Evolutionary conservation across 2,329 filamentous ascomycete species (phyloP).

Genomic region (Xylariales sp.): DNA sequence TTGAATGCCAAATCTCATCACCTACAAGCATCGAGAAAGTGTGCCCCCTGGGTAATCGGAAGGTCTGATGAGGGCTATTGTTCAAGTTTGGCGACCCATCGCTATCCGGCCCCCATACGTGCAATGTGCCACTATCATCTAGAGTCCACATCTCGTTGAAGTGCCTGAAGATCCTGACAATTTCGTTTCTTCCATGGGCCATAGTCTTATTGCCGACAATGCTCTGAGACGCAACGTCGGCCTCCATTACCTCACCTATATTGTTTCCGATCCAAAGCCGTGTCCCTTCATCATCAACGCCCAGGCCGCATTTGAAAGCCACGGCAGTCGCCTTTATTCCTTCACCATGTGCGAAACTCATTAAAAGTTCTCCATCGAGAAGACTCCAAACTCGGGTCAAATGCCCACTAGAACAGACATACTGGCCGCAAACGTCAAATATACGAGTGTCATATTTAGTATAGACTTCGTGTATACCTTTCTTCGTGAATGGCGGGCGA

Average conservation of each 20-base stretch:
- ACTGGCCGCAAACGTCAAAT: slow-evolving; percentile 83
- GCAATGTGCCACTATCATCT: slow-evolving; percentile 81
- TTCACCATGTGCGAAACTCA: slow-evolving; percentile 81
- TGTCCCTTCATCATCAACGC: slow-evolving; percentile 74
- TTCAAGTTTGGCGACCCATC: slow-evolving; percentile 70
- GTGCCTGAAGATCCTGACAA: slow-evolving; percentile 81
- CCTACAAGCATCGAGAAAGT: slow-evolving; percentile 86
- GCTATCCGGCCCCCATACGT: slow-evolving; percentile 77
- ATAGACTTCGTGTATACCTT: slow-evolving; percentile 68
- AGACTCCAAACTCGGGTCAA: slow-evolving; percentile 87
- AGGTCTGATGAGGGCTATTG: slow-evolving; percentile 66
- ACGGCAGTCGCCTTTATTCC: slow-evolving; percentile 77
- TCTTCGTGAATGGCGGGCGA: slow-evolving; percentile 69
- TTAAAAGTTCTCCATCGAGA: slow-evolving; percentile 71
- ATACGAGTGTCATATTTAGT: slow-evolving; percentile 84
- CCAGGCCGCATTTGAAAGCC: slow-evolving; percentile 76
- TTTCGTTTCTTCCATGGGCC: slow-evolving; percentile 73
- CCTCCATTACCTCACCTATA: slow-evolving; percentile 80
- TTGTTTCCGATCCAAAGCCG: slow-evolving; percentile 88
- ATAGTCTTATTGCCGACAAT: slow-evolving; percentile 63
- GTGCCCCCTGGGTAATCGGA: slow-evolving; percentile 74
- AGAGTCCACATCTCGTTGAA: slow-evolving; percentile 90
- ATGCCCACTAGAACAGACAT: slow-evolving; percentile 80
- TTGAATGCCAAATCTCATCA: slow-evolving; percentile 80
- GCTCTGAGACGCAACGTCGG: slow-evolving; percentile 72